Percentiles rank a stretch among this genome's conserved stretches.
Conservation (phyloP, 2,329 filamentous ascomycete genomes). For the Elsinoe fawcettii region DNA sequence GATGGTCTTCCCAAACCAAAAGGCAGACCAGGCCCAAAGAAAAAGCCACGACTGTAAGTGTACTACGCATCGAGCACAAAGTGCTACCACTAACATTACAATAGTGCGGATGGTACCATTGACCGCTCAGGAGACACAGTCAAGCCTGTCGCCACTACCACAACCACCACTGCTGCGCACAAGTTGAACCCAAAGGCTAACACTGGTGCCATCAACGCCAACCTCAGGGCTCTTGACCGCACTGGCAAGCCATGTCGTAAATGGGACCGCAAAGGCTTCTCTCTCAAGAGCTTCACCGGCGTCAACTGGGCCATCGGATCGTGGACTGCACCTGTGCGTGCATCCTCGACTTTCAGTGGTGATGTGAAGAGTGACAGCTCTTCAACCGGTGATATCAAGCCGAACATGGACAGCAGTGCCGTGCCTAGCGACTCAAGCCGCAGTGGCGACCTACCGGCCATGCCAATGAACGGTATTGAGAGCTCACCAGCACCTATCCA, state of each 20-base stretch:
- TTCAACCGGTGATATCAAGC: constrained; percentile 48
- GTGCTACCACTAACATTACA: not conserved
- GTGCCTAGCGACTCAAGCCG: constrained; percentile 55
- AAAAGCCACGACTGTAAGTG: constrained; percentile 87
- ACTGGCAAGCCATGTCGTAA: constrained; percentile 85
- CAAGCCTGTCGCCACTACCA: constrained; percentile 31
- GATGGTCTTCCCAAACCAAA: constrained; percentile 62
- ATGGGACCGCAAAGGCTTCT: constrained; percentile 78
- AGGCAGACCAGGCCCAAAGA: constrained; percentile 91
- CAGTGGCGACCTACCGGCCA: constrained; percentile 35
- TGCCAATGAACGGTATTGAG: constrained; percentile 26
- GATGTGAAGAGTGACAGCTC: constrained; percentile 51
- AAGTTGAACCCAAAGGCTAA: constrained; percentile 96
- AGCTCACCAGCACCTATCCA: constrained; percentile 34
- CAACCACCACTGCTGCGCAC: constrained; percentile 43
- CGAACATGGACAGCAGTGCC: constrained; percentile 51
- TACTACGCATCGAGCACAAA: not conserved
- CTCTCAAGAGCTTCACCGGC: constrained; percentile 87
- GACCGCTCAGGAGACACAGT: constrained; percentile 31
- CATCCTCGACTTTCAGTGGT: constrained; percentile 45
- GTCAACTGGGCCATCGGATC: constrained; percentile 71
- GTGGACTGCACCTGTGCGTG: constrained; percentile 62
- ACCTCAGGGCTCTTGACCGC: constrained; percentile 85
- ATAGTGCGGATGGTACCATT: constrained; percentile 44
- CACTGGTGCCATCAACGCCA: constrained; percentile 93